Base-by-base conservation (phyloP, 2,329 filamentous ascomycete genomes). In the Monilinia vaccinii-corymbosi region DNA sequence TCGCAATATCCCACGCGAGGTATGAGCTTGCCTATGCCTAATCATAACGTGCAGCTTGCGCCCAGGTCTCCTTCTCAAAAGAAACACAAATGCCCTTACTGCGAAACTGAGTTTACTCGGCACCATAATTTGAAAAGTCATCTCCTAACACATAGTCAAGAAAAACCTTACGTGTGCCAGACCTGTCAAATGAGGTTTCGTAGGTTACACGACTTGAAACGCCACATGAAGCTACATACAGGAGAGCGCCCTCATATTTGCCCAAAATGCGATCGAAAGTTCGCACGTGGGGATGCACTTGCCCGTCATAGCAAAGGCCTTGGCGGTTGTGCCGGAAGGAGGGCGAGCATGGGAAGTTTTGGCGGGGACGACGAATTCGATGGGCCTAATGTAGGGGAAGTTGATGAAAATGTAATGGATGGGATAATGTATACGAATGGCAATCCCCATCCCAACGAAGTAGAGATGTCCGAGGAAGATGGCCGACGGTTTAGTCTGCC, bases 41-140 rank as follows among this genome's bases (percentile, higher is more conserved):
- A 75, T 34, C 74, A 61, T 72, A 74, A 72, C 68, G 65, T 78
- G 69, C 72, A 77, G 65, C 60, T 79, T 69, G 67, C 77, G 58
- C 84, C 85, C 51, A 83, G 84, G 67, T 90, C 91, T 7, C 86
- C 88, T 0, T 86, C 86, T 31, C 81, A 83, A 56, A 97, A 96
- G 76, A 93, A 94, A 70, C 93, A 99, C 77, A 96, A 94, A 73
- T 99, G 94, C 71, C 93, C 91, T 0, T 96, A 96, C 73, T 99
- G 94, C 78, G 85, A 91, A 44, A 97, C 94, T 6, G 94, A 96
- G 70, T 99, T 99, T 68, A 99, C 94, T 32, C 85, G 94, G 48
- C 94, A 97, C 72, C 94, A 97, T 73, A 97, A 99, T 70, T 82
- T 97, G 32, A 99, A 97, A 76, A 97, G 91, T 67, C 94, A 99